Conservation (phyloP, 768 basidiomycete genomes). For the Phlebiopsis flavidoalba region DNA sequence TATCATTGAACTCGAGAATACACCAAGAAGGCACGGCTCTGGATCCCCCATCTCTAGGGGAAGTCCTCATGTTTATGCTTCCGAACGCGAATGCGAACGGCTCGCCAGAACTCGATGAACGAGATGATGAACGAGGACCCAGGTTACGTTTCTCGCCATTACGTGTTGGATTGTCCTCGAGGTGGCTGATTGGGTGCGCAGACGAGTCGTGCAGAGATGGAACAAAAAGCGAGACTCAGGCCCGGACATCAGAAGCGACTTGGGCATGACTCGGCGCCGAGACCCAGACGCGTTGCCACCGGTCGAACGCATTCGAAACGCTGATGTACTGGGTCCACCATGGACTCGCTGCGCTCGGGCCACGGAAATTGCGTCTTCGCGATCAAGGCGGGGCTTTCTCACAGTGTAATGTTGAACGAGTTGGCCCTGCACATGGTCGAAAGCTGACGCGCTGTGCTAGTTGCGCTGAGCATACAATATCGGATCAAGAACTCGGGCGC, state of each 20-base stretch:
- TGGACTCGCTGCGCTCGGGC: constrained; percentile 32
- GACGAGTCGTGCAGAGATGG: constrained; percentile 56
- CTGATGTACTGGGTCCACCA: constrained; percentile 43
- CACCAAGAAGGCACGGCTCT: constrained; percentile 39
- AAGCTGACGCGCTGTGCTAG: constrained; percentile 24
- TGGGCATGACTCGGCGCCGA: constrained; percentile 51
- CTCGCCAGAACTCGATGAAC: constrained; percentile 36
- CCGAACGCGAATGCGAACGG: constrained; percentile 40
- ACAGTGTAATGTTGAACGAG: constrained; percentile 36
- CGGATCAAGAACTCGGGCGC: constrained; percentile 48
- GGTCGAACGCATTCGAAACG: constrained; percentile 48
- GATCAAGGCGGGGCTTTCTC: constrained; percentile 63
- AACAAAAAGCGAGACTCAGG: no score
- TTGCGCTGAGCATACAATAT: constrained; percentile 55
- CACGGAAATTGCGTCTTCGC: constrained; percentile 65
- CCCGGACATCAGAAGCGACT: constrained; percentile 40
- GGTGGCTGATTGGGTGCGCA: constrained; percentile 4
- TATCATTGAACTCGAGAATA: constrained; percentile 50
- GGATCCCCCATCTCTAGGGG: constrained; percentile 46
- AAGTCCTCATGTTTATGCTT: constrained; percentile 35
- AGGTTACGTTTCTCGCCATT: constrained; percentile 23
- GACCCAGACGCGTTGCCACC: constrained; percentile 78
- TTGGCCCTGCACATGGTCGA: not conserved
- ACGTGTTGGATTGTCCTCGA: not conserved
- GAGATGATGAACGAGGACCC: constrained; percentile 70